Base-by-base conservation (phyloP, 1,284 basidiomycete species). In the Meira nashicola region DNA sequence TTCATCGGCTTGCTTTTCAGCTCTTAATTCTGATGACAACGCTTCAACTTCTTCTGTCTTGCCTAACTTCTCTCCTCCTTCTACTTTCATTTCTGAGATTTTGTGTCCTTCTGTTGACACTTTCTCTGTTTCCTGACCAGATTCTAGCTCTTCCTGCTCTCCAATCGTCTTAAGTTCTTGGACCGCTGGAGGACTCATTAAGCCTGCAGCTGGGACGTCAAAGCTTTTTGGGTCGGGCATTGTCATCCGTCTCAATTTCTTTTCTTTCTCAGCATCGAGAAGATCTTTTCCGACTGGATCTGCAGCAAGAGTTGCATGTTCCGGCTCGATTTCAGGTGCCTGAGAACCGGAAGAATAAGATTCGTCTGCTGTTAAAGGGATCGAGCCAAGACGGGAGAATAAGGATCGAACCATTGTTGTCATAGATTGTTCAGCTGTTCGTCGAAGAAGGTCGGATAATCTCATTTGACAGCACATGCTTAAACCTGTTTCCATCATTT, bases 381-480 rank as follows among this genome's bases (percentile, higher is more conserved):
- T 80, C 2, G 76, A 70, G 64, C 87, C 83, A 15, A 98, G 82
- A 39, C 89, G 85, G 0, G 83, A 81, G 75, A 96, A 97, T 37
- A 90, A 86, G 1, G 84, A 85, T 67, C 89, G 84, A 39, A 93
- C 89, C 66, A 98, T 85, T 0, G 85, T 82, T 68, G 94, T 89
- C 85, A 98, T 94, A 0, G 88, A 90, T n/a, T 86, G 85, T 78
- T 97, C 93, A 1, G 95, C 93, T n/a, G 90, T 90, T 40, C 89
- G 86, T 49, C 95, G 86, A 17, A 95, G 83, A 58, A 89, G 87
- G 79, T 93, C 93, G 71, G 90, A 91, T 5, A 97, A 82, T 44
- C 95, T 84, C 83, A 94, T 95, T 77, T 97, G 91, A 79, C 94
- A 97, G 68, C 92, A 92, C 71, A 95, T 97, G 39, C 92, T 95